phyloP scores from a whole-genome alignment of 1,139 yeast species.

The Debaryomyces udenii region DNA sequence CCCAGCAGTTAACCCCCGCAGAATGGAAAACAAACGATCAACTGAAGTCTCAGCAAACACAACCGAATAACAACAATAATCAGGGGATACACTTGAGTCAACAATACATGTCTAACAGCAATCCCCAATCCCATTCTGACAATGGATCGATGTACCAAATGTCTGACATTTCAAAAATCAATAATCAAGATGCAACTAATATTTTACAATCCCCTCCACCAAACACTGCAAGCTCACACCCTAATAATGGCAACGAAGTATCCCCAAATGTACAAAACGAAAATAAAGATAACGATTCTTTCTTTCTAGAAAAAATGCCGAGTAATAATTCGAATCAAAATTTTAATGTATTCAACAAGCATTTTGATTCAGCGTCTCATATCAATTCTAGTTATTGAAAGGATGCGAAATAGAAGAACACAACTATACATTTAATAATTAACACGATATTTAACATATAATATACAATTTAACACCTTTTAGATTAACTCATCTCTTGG shows the following conservation, averaged over 20 bases:
- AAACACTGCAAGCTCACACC: conserved; percentile 9
- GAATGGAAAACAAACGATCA: conserved; percentile 26
- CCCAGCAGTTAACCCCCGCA: conserved; percentile 35
- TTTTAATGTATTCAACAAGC: conserved; percentile 6
- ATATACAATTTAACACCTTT: conserved; percentile 2
- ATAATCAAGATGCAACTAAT: conserved; percentile 10
- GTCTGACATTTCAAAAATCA: conserved; percentile 12
- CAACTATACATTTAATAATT: too few relatives aligned
- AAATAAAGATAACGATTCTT: conserved; percentile 7
- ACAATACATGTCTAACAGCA: conserved; percentile 1
- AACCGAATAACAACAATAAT: background rate
- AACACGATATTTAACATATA: background rate
- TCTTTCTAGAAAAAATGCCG: conserved; percentile 5
- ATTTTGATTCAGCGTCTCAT: conserved; percentile 3
- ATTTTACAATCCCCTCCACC: conserved; percentile 11
- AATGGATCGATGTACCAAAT: conserved; percentile 5
- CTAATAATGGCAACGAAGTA: conserved; percentile 1
- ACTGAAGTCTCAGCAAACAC: conserved; percentile 7
- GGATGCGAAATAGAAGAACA: too few relatives aligned
- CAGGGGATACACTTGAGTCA: conserved; percentile 5
- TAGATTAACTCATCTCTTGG: conserved; percentile 11
- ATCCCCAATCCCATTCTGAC: background rate
- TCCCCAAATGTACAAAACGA: conserved; percentile 1
- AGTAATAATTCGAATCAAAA: conserved; percentile 5
- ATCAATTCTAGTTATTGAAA: conserved; percentile 3